Conservation (phyloP, 2,329 filamentous ascomycete genomes). For the Bipolaris gigantea region DNA sequence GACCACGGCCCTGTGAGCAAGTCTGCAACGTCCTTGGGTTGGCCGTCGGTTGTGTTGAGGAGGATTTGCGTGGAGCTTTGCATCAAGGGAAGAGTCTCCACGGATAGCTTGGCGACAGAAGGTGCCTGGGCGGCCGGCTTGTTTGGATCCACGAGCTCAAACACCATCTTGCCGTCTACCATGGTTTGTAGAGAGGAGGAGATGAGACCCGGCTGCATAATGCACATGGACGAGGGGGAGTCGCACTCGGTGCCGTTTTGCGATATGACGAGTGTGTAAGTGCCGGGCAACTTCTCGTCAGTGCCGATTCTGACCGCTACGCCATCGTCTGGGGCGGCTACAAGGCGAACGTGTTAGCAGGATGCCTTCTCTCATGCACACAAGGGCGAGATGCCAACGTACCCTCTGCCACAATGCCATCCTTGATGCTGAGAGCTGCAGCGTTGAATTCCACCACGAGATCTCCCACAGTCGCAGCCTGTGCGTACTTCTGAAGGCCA, state of each 20-base stretch:
- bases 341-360: not conserved
- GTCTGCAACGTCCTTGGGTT: not conserved
- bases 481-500: not conserved
- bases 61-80: not conserved
- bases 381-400: not conserved
- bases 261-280: slow-evolving; percentile 1
- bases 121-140: not conserved
- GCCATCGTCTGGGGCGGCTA: not conserved
- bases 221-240: not conserved
- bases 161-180: not conserved
- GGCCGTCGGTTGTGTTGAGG: not conserved
- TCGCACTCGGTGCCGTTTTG: not conserved
- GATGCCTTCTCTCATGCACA: not conserved
- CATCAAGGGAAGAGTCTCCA: not conserved
- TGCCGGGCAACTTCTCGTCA: not conserved
- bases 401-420: not conserved
- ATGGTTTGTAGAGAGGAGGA: not conserved
- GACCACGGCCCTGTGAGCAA: not conserved
- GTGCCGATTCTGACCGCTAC: not conserved
- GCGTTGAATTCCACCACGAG: not conserved
- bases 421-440: not conserved
- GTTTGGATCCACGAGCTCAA: not conserved
- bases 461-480: not conserved
- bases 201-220: not conserved
- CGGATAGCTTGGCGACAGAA: not conserved